Conservation (phyloP, 148 eudicot genomes). For the Camellia sinensis region DNA sequence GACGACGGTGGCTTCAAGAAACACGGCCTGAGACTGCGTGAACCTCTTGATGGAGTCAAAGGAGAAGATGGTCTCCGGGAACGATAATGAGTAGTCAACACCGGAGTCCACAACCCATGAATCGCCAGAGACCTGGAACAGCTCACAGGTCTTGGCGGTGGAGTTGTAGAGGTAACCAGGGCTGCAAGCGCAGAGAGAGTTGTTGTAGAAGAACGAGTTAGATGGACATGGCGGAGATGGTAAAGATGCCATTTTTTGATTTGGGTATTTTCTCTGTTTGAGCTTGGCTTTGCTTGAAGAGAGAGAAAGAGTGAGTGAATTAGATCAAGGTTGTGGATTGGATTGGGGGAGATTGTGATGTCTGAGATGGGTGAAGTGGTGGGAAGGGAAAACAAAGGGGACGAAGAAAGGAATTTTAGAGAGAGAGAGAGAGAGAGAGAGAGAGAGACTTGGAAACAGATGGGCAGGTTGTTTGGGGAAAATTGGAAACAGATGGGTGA, state of each 20-base stretch:
- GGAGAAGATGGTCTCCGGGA: conserved; percentile 62
- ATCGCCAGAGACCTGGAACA: conserved; percentile 32
- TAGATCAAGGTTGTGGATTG: neutral
- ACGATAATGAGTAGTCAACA: conserved; percentile 51
- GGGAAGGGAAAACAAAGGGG: neutral
- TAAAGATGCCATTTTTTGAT: neutral
- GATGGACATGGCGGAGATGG: conserved; percentile 29
- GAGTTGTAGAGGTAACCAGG: conserved; percentile 66
- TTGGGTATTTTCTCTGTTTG: neutral
- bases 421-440: neutral
- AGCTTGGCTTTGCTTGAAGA: neutral
- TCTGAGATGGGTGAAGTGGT: neutral
- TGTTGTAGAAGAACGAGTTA: conserved; percentile 58
- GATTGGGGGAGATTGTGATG: neutral
- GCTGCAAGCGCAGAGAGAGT: conserved; percentile 61
- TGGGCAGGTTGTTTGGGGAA: neutral
- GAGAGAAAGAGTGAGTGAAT: too few relatives aligned
- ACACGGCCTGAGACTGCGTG: conserved; percentile 85
- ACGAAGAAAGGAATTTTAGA: neutral
- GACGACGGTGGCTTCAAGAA: conserved; percentile 63
- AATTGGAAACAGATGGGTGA: too few relatives aligned
- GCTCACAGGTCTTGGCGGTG: conserved; percentile 37
- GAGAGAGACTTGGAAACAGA: too few relatives aligned
- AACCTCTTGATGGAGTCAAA: conserved; percentile 68
- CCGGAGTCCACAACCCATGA: conserved; percentile 51